A percentile compares a stretch with the other conserved stretches of the same genome.
Conservation (phyloP, 345 rosid species). For the Syzygium aromaticum region DNA sequence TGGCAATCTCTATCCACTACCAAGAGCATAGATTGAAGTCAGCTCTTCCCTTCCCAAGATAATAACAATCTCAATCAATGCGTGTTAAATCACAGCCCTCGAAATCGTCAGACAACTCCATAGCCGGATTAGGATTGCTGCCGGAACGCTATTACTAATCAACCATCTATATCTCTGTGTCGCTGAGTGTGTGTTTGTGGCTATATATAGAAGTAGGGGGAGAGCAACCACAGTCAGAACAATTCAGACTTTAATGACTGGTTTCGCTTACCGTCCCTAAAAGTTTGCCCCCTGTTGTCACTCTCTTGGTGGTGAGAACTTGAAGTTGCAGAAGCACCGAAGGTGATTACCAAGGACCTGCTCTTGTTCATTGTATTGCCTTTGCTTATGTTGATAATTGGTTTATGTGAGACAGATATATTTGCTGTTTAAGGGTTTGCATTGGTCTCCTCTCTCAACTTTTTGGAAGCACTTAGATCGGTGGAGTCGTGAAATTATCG, state of each 20-base stretch:
- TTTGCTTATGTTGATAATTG: not conserved
- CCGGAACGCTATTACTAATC: not conserved
- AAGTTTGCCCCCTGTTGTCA: not conserved
- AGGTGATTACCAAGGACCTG: not conserved
- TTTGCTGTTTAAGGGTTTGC: not conserved
- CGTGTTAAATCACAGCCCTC: not conserved
- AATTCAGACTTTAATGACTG: not conserved
- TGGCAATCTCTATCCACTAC: not conserved
- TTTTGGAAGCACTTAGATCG: not conserved
- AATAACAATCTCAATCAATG: not conserved
- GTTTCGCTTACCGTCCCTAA: not conserved
- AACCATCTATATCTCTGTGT: not conserved
- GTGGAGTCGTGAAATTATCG: not conserved
- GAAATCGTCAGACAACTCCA: not conserved
- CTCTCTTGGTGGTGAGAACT: not conserved
- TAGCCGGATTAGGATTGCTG: not conserved
- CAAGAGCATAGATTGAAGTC: not conserved
- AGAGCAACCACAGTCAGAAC: not conserved
- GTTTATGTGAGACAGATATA: not conserved
- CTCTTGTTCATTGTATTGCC: not conserved
- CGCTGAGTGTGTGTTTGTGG: not conserved
- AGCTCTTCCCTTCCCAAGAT: not conserved
- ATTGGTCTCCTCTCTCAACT: not conserved
- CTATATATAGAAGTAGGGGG: not conserved
- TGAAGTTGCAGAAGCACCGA: not conserved